Evolutionary conservation across 2,329 filamentous ascomycete species (phyloP).

Genomic region (Trichoderma koningiopsis): DNA sequence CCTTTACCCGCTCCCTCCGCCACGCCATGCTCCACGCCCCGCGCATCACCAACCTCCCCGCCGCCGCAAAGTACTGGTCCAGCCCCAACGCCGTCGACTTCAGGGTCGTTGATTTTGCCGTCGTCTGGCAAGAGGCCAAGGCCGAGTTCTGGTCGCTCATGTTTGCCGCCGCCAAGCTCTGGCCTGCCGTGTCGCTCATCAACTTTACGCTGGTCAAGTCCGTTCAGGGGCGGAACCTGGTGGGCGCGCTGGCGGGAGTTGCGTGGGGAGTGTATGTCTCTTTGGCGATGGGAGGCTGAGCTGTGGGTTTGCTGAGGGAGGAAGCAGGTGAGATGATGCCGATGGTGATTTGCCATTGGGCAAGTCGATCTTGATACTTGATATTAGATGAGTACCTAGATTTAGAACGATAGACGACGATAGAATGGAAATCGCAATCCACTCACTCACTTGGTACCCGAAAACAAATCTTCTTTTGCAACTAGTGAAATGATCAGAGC

Average conservation of each 20-base stretch:
- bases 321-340: neutral
- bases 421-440: neutral
- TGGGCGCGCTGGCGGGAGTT: constrained; percentile 72
- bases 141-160: constrained; percentile 67
- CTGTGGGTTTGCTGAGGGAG: neutral
- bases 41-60: constrained; percentile 41
- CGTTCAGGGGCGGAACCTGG: constrained; percentile 69
- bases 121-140: constrained; percentile 47
- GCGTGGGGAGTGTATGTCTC: constrained; percentile 77
- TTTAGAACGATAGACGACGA: neutral
- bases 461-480: neutral
- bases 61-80: constrained; percentile 41
- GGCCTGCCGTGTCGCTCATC: constrained; percentile 69
- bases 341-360: neutral
- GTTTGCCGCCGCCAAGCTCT: constrained; percentile 67
- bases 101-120: constrained; percentile 46
- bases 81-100: constrained; percentile 48
- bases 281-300: constrained; percentile 51
- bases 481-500: neutral
- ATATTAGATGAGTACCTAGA: neutral
- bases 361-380: neutral
- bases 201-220: constrained; percentile 71
- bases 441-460: neutral
- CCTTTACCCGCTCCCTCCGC: constrained; percentile 60
- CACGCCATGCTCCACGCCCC: constrained; percentile 49